Conservation (phyloP, 179 eudicot species). For the Actinidia chinensis region DNA sequence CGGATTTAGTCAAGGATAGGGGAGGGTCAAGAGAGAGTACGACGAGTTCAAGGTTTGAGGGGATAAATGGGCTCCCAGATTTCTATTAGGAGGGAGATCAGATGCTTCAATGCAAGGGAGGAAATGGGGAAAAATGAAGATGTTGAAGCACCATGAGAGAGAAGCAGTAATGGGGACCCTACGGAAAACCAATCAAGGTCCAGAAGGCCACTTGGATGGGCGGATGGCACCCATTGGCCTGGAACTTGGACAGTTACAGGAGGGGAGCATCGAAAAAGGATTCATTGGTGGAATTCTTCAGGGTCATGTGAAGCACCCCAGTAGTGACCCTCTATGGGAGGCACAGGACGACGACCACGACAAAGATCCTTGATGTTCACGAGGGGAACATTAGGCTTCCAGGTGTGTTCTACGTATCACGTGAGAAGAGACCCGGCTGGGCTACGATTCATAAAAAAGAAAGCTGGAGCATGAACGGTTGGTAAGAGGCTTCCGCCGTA, state of each 20-base stretch:
- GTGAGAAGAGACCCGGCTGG: slow-evolving; percentile 87
- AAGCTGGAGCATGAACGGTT: slow-evolving; percentile 98
- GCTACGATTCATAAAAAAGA: slow-evolving; percentile 92
- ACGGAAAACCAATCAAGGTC: slow-evolving; percentile 51
- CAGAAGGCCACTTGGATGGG: slow-evolving; percentile 95
- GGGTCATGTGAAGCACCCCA: slow-evolving; percentile 87
- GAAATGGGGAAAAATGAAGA: slow-evolving; percentile 83
- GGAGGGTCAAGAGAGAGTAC: slow-evolving; percentile 80
- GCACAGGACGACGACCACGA: slow-evolving; percentile 53
- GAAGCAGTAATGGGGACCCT: slow-evolving; percentile 53
- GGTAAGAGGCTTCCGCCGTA: slow-evolving; percentile 81
- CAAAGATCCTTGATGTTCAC: slow-evolving; percentile 51
- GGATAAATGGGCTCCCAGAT: slow-evolving; percentile 79
- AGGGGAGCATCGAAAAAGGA: slow-evolving; percentile 69
- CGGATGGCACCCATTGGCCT: slow-evolving; percentile 97
- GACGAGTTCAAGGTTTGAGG: slow-evolving; percentile 95
- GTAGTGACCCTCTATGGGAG: slow-evolving; percentile 60
- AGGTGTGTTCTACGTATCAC: slow-evolving; percentile 80
- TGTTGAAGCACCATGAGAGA: slow-evolving; percentile 58
- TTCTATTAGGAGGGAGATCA: slow-evolving; percentile 74
- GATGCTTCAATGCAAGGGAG: slow-evolving; percentile 90
- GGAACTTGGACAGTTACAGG: slow-evolving; percentile 67
- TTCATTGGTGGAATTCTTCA: slow-evolving; percentile 79
- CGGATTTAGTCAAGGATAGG: slow-evolving; percentile 87
- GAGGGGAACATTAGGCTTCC: slow-evolving; percentile 77